Conservation (phyloP, 2,329 filamentous ascomycete species). For the Epichloe baconii region DNA sequence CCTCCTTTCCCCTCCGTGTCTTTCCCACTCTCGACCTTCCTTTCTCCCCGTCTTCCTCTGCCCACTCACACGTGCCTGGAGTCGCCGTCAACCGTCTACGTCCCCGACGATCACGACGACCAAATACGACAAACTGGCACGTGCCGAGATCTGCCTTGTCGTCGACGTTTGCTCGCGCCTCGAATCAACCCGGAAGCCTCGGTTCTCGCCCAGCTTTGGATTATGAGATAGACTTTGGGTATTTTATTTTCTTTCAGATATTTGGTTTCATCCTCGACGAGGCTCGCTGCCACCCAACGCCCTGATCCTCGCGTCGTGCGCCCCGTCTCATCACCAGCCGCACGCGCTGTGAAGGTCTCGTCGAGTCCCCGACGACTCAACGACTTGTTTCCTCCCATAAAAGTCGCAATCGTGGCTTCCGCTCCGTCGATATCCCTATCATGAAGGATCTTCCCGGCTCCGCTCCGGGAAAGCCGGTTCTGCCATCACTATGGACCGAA, state of each 20-base stretch:
- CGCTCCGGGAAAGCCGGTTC: conserved; percentile 27
- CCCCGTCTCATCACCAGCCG: background rate
- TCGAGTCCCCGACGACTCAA: conserved; percentile 4
- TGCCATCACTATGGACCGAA: conserved; percentile 27
- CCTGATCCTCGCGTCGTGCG: conserved; percentile 1
- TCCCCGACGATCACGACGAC: conserved; percentile 1
- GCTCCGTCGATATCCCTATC: conserved; percentile 8
- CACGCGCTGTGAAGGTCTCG: conserved; percentile 7
- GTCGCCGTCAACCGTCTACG: conserved; percentile 1
- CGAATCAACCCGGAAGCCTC: conserved; percentile 2
- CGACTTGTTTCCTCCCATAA: background rate
- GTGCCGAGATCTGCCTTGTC: conserved; percentile 4
- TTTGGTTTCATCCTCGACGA: conserved; percentile 13
- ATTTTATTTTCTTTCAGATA: conserved; percentile 14
- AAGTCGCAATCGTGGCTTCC: conserved; percentile 7
- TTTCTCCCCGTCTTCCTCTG: background rate
- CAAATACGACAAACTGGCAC: conserved; percentile 3
- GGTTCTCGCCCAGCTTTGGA: conserved; percentile 13
- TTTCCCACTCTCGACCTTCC: conserved; percentile 1
- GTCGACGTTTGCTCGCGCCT: conserved; percentile 1
- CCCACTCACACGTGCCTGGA: conserved; percentile 5
- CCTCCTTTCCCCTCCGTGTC: conserved; percentile 1
- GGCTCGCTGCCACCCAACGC: background rate
- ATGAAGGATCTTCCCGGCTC: conserved; percentile 28
- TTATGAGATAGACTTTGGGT: conserved; percentile 25